Conservation (phyloP, 495 filamentous ascomycete species). For the Achaetomiella virescens region DNA sequence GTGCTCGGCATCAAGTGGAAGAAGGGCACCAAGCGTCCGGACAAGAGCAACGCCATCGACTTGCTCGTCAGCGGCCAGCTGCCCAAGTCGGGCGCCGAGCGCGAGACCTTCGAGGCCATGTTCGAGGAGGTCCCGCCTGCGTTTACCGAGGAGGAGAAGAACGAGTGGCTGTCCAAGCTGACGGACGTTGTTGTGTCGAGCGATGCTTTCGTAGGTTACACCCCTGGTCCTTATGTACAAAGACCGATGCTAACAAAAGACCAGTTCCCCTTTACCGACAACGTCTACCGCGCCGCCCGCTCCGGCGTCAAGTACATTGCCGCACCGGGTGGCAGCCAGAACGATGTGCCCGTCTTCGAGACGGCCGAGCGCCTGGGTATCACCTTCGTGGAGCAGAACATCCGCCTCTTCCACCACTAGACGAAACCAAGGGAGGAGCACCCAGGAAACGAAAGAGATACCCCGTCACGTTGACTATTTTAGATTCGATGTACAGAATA, state of each 20-base stretch:
- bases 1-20: constrained; percentile 88
- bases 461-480: constrained; percentile 11
- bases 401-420: constrained; percentile 86
- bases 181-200: constrained; percentile 78
- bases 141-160: constrained; percentile 79
- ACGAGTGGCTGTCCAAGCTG: constrained; percentile 74
- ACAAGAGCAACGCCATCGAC: constrained; percentile 98
- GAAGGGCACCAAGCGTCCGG: constrained; percentile 89
- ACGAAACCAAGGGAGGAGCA: neutral
- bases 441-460: constrained; percentile 8
- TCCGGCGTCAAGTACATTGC: constrained; percentile 95
- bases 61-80: constrained; percentile 83
- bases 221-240: neutral
- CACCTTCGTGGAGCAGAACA: constrained; percentile 82
- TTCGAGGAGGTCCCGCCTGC: constrained; percentile 86
- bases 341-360: constrained; percentile 79
- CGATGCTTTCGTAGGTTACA: constrained; percentile 85
- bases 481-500: constrained; percentile 11
- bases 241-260: constrained; percentile 9
- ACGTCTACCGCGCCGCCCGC: constrained; percentile 81
- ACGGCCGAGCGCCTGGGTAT: constrained; percentile 92
- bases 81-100: constrained; percentile 73
- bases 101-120: constrained; percentile 74
- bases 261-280: constrained; percentile 96
- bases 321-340: constrained; percentile 87